Percentiles rank a stretch among this genome's conserved stretches.
Evolutionary conservation across 2,329 filamentous ascomycete species (phyloP).

Genomic region (Colletotrichum sp.): DNA sequence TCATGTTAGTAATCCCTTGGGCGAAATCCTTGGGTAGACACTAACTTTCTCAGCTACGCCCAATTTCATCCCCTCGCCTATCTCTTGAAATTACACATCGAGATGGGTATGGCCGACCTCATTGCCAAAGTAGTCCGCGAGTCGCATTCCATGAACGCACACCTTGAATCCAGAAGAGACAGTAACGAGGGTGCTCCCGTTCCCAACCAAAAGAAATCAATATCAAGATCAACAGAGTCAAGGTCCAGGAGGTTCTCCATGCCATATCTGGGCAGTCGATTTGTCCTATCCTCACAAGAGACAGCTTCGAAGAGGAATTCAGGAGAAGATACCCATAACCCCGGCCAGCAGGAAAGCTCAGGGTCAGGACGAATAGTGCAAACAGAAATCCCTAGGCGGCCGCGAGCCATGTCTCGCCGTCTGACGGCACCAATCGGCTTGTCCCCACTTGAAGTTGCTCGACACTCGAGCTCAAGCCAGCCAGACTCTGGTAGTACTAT

Average conservation of each 20-base stretch:
- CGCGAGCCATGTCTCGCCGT: neutral
- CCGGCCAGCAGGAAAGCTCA: neutral
- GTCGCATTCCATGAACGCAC: conserved; percentile 34
- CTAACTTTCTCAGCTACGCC: conserved; percentile 24
- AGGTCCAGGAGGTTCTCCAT: neutral
- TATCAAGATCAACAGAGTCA: neutral
- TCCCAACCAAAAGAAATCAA: neutral
- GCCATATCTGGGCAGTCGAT: neutral
- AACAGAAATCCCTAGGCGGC: neutral
- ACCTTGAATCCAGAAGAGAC: neutral
- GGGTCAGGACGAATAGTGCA: neutral
- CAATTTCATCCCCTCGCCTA: conserved; percentile 52
- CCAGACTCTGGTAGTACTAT: neutral
- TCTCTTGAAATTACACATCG: conserved; percentile 54
- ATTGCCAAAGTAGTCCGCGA: conserved; percentile 40
- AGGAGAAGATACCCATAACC: neutral
- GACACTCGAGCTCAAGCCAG: neutral
- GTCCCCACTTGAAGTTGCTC: neutral
- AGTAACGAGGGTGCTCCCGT: neutral
- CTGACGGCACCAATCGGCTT: neutral
- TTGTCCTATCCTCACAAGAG: neutral
- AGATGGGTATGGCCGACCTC: conserved; percentile 55
- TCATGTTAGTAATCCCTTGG: conserved; percentile 24
- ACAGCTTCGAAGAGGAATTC: neutral
- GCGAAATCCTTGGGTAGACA: no score